A percentile compares a stretch with the other conserved stretches of the same genome.
Conservation (phyloP, 2,329 filamentous ascomycete species). For the Alternaria brassicicola region DNA sequence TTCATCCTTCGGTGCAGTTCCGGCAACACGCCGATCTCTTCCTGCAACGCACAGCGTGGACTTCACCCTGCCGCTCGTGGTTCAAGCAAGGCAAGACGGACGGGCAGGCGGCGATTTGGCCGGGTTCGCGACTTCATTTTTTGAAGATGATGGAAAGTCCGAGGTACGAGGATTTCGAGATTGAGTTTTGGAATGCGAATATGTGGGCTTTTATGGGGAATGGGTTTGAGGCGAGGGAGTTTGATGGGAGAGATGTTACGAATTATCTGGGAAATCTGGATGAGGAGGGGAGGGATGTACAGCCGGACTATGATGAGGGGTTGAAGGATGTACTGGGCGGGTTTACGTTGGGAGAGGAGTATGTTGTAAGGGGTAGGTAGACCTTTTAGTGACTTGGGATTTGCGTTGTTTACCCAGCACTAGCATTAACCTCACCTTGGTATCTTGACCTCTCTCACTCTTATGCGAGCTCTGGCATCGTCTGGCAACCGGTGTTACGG, state of each 20-base stretch:
- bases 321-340: conserved; percentile 50
- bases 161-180: conserved; percentile 33
- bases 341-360: conserved; percentile 33
- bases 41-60: conserved; percentile 34
- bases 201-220: conserved; percentile 34
- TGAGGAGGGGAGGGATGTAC: conserved; percentile 46
- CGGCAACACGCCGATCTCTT: conserved; percentile 32
- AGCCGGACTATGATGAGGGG: conserved; percentile 51
- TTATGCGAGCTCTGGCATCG: background rate
- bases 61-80: conserved; percentile 30
- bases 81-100: conserved; percentile 33
- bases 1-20: conserved; percentile 17
- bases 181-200: conserved; percentile 27
- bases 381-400: background rate
- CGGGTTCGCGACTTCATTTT: conserved; percentile 32
- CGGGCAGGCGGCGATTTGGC: conserved; percentile 32
- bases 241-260: conserved; percentile 56
- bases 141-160: conserved; percentile 27
- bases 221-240: conserved; percentile 53
- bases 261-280: conserved; percentile 53
- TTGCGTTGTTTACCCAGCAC: too few species aligned
- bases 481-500: too few species aligned
- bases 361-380: conserved; percentile 28
- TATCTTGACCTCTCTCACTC: too few species aligned
- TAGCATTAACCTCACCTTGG: too few species aligned